Evolutionary conservation across 192 early-diverging fungal genomes (phyloP), one percentile per base, ranked within the genome.

Genomic region (Podila epigama): DNA sequence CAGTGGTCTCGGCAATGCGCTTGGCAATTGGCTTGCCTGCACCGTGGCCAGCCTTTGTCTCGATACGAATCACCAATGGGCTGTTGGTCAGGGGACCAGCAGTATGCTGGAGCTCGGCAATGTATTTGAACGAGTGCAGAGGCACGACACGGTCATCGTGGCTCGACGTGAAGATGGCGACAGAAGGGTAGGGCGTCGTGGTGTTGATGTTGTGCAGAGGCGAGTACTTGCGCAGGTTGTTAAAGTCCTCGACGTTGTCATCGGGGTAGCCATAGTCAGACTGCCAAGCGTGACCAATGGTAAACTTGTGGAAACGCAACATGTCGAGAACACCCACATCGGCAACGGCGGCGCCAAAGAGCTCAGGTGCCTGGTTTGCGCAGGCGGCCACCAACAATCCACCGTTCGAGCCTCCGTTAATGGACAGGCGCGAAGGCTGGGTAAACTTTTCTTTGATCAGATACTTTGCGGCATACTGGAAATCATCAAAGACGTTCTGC

Each of bases 221-320:
- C 0, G 92, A 93, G 62, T 85, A 87, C 73, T 83, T 87, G 41
- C 51, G 56, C 34, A 90, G 28, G 55, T 86, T 80, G 18, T 86
- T 78, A 72, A 92, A 92, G 61, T 93, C 90, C 63, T 88, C 89
- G 63, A 81, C 71, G 48, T 79, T 70, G 20, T 84, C 81, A 39
- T 91, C 88, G 27, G 91, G 87, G 55, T 89, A 80, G 13, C 89
- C 89, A 68, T 86, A 92, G 58, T 92, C 89, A 22, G 82, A 81
- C 39, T 68, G 73, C 92, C 92, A 93, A 5, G 85, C 89, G 68
- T 86, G 80, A 3, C 92, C 92, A 55, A 91, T 91, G 5, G 91
- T 93, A 67, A 93, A 93, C 69, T 91, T 91, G 80, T 93, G 91
- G 85, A 90, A 93, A 36, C 90, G 82, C 51, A 87, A 57, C 82